These are phyloP conservation scores for Raddia guianensis DNA, from an alignment of 176 grass and related monocot species.

Conservation along the genomic window DNA sequence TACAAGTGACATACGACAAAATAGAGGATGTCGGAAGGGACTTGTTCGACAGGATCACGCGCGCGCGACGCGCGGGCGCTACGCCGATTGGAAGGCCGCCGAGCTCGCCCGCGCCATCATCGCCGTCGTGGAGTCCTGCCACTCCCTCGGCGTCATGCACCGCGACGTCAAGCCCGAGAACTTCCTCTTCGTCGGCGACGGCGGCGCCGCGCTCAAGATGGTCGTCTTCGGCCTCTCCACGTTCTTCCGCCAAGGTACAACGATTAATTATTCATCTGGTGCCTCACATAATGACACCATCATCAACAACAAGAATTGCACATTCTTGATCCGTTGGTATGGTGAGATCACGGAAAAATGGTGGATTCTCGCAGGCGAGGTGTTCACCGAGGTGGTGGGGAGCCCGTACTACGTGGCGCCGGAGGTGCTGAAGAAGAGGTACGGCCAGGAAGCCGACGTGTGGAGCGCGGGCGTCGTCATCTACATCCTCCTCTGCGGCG, in stretches of 20 bases:
- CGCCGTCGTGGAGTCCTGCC: conserved; percentile 49
- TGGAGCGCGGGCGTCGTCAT: conserved; percentile 59
- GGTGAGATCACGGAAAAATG: neutral
- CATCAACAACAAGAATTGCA: neutral
- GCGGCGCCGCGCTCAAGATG: conserved; percentile 50
- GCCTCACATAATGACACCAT: too few relatives aligned
- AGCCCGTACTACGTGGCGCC: conserved; percentile 65
- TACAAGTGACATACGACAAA: too few relatives aligned
- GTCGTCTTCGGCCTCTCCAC: conserved; percentile 64
- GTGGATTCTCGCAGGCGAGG: conserved; percentile 29
- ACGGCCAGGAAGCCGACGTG: conserved; percentile 59
- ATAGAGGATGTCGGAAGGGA: too few relatives aligned
- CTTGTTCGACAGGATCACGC: conserved; percentile 58
- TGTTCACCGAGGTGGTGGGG: conserved; percentile 54
- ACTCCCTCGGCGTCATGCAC: conserved; percentile 60
- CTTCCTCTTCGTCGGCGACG: conserved; percentile 45
- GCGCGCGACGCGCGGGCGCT: conserved; percentile 34
- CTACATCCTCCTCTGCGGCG: conserved; percentile 59
- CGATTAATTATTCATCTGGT: neutral
- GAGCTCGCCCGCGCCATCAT: conserved; percentile 49
- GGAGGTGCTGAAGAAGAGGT: conserved; percentile 56
- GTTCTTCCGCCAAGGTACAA: conserved; percentile 54
- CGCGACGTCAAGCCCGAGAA: conserved; percentile 56
- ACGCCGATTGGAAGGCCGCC: conserved; percentile 56
- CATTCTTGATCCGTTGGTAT: neutral